Evolutionary conservation across 257 asterid genomes (phyloP), one percentile per base, ranked within the genome.

Genomic region (Fraxinus excelsior): DNA sequence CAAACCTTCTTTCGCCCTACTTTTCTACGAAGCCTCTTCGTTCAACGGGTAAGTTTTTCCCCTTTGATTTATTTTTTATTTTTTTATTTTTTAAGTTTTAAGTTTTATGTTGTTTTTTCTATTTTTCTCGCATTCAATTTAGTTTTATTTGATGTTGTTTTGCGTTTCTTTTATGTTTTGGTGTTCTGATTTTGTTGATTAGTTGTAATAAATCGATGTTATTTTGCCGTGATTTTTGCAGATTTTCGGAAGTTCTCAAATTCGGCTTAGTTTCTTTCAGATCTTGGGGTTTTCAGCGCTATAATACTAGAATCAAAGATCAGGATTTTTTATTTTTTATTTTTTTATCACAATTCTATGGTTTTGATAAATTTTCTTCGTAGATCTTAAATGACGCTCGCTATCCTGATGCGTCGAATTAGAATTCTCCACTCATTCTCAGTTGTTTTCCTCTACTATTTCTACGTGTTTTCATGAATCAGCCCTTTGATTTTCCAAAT

Each of bases 391-490:
- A 88, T 94, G 96, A 88, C 83, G 7, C 18, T 25, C 65, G 70
- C 79, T 12, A 69, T 82, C 66, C 84, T 77, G 16, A 82, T 92
- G 89, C 96, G 90, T 62, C 81, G 96, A 8, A 81, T 92, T 73
- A 89, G 96, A 79, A 78, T 92, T 34, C 91, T 92, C 12, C 98
- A 94, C 78, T 94, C 98, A 2, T 94, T 92, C 82, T 94, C 98
- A 10, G 98, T 94, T 21, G 97, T 94, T 7, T 94, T 90, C 76
- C 93, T 94, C 37, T 85, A 92, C 86, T 88, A 97, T 97, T 94
- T 94, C 82, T 90, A 94, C 16, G 92, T 88, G 64, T 89, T 92
- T 79, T 94, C 98, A 87, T 91, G 92, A 89, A 87, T 78, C 80
- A 80, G 80, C 78, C 78, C 49, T 31, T 44, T 42, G 19, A 7